Evolutionary conservation across 1,284 basidiomycete species (phyloP), one percentile per base, ranked within the genome.

Genomic region (Rhodotorula sp.): DNA sequence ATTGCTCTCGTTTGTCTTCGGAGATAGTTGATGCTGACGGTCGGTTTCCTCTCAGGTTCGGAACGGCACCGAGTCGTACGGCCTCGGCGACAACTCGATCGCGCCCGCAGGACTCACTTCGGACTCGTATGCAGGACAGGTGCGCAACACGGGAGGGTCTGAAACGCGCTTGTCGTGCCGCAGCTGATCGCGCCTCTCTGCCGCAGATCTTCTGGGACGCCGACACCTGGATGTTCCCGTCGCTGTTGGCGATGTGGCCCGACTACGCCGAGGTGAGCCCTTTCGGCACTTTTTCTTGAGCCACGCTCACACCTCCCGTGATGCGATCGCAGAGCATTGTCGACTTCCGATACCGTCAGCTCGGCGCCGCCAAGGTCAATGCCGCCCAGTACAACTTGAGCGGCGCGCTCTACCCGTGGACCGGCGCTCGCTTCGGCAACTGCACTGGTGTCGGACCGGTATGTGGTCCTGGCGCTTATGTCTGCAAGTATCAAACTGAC

Each of bases 381-480:
- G 71, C 71, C 7, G 47, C 28, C 21, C 57, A 67, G 55, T 71
- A 67, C 72, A 69, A 70, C 62, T 58, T 64, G 7, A 45, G 58
- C 3, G 77, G 77, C 18, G 70, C 77, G 26, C 49, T 79, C 15
- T 79, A 79, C 60, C 78, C 78, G 0, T 79, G 78, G 78, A 74
- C 72, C 0, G 68, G 64, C 23, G 74, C 43, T 6, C 64, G 78
- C 1, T 75, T 70, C 65, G 78, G 77, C 3, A 77, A 77, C 64
- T 72, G 66, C 58, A 76, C 70, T 6, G 66, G 66, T 10, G 60
- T 67, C 15, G 66, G 59, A 18, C 64, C 62, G 16, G 54, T 55
- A 21, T 5, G 54, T 26, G 18, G 60, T 60, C 50, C 58, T 54
- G n/a, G 62, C 69, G 26, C 68, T 71, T 60, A 55, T 28, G 34